Conservation (phyloP, 371 early-diverging fungal genomes). For the Zychaea mexicana region DNA sequence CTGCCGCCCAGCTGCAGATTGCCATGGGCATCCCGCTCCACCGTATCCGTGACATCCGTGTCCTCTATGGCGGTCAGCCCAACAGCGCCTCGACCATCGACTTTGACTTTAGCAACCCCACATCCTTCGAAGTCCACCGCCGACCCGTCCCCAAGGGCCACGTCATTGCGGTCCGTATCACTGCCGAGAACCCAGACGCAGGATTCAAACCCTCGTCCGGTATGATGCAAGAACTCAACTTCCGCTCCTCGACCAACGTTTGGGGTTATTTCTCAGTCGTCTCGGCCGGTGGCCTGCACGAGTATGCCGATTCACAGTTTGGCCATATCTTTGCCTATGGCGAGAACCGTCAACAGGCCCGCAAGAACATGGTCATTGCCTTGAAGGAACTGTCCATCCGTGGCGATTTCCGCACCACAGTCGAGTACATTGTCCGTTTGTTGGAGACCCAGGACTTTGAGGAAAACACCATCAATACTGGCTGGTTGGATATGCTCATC, state of each 20-base stretch:
- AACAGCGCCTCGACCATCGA: slow-evolving; percentile 88
- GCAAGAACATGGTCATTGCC: slow-evolving; percentile 96
- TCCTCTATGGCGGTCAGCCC: slow-evolving; percentile 88
- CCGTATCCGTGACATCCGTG: slow-evolving; percentile 93
- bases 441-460: slow-evolving; percentile 90
- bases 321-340: slow-evolving; percentile 99
- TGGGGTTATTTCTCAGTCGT: slow-evolving; percentile 99
- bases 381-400: slow-evolving; percentile 98
- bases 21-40: slow-evolving; percentile 97
- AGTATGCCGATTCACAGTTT: slow-evolving; percentile 99
- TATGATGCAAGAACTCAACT: slow-evolving; percentile 94
- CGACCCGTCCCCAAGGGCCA: slow-evolving; percentile 96
- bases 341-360: slow-evolving; percentile 89
- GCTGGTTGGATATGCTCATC: slow-evolving; percentile 96
- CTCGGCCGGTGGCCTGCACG: slow-evolving; percentile 94
- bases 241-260: slow-evolving; percentile 91
- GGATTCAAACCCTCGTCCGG: slow-evolving; percentile 98
- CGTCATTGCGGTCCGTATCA: slow-evolving; percentile 98
- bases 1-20: slow-evolving; percentile 96
- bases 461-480: slow-evolving; percentile 91
- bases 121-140: slow-evolving; percentile 79
- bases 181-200: slow-evolving; percentile 99
- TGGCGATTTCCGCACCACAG: slow-evolving; percentile 98
- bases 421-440: slow-evolving; percentile 94
- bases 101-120: slow-evolving; percentile 84